These are phyloP conservation scores for Ceratocystis variospora DNA, from an alignment of 2,329 filamentous ascomycete species.

Conservation along the genomic window DNA sequence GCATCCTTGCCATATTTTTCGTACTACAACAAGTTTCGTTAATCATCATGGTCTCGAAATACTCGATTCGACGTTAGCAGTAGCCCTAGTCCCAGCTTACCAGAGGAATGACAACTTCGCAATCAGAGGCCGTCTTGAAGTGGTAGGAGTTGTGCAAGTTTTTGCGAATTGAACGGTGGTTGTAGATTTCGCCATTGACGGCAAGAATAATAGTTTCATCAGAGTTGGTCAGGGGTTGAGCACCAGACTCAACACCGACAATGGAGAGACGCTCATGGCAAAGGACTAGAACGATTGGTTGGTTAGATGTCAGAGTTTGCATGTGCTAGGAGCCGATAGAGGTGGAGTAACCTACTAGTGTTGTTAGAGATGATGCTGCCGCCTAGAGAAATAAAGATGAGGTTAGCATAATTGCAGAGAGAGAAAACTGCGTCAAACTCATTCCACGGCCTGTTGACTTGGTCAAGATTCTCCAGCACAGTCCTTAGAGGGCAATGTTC, in stretches of 20 bases:
- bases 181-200: slow-evolving; percentile 99
- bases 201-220: slow-evolving; percentile 80
- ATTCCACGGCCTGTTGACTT: background rate
- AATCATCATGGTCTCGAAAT: background rate
- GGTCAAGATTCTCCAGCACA: background rate
- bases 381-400: slow-evolving; percentile 38
- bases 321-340: background rate
- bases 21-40: slow-evolving; percentile 44
- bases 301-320: background rate
- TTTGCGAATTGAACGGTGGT: slow-evolving; percentile 92
- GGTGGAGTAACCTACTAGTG: slow-evolving; percentile 53
- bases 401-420: slow-evolving; percentile 21
- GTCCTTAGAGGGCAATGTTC: background rate
- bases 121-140: slow-evolving; percentile 98
- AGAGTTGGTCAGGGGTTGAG: slow-evolving; percentile 86
- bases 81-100: slow-evolving; percentile 37
- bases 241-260: slow-evolving; percentile 91
- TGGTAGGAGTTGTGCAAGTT: slow-evolving; percentile 68
- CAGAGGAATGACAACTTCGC: slow-evolving; percentile 96
- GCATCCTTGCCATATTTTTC: slow-evolving; percentile 83
- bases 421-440: background rate
- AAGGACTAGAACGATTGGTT: slow-evolving; percentile 45
- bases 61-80: background rate
- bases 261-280: slow-evolving; percentile 97
- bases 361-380: slow-evolving; percentile 81